Percentiles rank a stretch among this genome's conserved stretches.
These are phyloP conservation scores for Helicocarpus griseus DNA, from an alignment of 2,329 filamentous ascomycete species.

Conservation along the genomic window DNA sequence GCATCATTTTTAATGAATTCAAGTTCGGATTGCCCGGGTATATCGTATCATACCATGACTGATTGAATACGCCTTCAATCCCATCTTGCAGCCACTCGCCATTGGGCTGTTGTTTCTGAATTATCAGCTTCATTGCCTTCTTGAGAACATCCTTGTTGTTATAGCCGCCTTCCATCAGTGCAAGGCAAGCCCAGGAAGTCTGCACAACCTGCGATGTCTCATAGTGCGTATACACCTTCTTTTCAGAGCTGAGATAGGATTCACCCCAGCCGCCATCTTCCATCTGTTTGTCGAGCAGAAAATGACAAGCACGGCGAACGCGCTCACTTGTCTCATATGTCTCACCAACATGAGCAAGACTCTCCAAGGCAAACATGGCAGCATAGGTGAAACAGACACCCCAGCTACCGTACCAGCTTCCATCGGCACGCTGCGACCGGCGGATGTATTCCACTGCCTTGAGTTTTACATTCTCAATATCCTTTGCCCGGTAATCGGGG, in stretches of 20 bases:
- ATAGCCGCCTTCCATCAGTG: constrained; percentile 71
- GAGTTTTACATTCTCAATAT: constrained; percentile 64
- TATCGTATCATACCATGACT: constrained; percentile 66
- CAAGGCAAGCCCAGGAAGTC: constrained; percentile 83
- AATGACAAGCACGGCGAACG: constrained; percentile 69
- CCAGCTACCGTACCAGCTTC: constrained; percentile 98
- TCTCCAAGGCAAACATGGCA: constrained; percentile 90
- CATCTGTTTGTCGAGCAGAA: constrained; percentile 74
- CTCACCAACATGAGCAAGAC: constrained; percentile 71
- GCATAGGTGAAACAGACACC: constrained; percentile 98
- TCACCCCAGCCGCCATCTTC: constrained; percentile 94
- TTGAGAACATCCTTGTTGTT: constrained; percentile 63
- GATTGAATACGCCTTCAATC: constrained; percentile 98
- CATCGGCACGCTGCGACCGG: constrained; percentile 63
- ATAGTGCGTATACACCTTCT: constrained; percentile 65
- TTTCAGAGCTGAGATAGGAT: constrained; percentile 79
- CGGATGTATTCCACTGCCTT: constrained; percentile 78
- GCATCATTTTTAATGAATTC: background rate
- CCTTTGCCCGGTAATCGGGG: constrained; percentile 65
- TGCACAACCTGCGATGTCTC: constrained; percentile 81
- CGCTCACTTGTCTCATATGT: constrained; percentile 63
- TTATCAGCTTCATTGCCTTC: constrained; percentile 68
- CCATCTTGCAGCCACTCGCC: constrained; percentile 93
- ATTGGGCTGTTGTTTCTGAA: constrained; percentile 73
- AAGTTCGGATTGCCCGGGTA: constrained; percentile 15